Evolutionary conservation across 257 asterid species (phyloP), one percentile per base, ranked within the genome.

Genomic region (Cordia subcordata): DNA sequence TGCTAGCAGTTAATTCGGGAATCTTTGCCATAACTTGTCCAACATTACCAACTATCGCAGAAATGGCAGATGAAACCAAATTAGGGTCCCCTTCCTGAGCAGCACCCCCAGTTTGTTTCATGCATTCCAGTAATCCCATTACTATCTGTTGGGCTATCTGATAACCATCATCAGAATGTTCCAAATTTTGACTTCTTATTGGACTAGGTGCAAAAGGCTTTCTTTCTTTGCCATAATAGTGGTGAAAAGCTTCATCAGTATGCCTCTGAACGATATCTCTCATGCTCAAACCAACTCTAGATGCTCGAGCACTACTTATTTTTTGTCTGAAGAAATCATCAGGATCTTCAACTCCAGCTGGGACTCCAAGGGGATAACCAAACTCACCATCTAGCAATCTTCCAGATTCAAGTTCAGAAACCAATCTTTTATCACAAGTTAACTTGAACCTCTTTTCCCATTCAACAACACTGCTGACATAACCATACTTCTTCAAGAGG

Each of bases 31-130:
- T 73, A 61, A 83, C 88, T 56, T 67, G 87, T 47, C 95, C 96
- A 55, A 85, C 83, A 61, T 69, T 93, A 72, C 77, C 71, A 37
- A 93, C 74, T 70, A 93, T 83, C 55, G 97, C 97, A 68, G 95
- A 82, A 75, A 93, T 77, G 44, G 99, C 99, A 21, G 95, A 89
- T 32, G 99, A 86, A 57, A 93, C 95, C 81, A 93, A 76, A 19
- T 85, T 78, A 55, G 99, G 99, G 62, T 89, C 97, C 37, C 97
- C 99, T 85, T 93, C 99, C 81, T 93, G 99, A 71, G 99, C 99
- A 32, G 99, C 97, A 71, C 99, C 99, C 55, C 99, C 99, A 66
- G 99, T 93, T 77, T 89, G 97, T 66, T 88, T 90, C 94, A 93
- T 93, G 83, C 99, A 93, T 61, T 93, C 99, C 78, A 89, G 79